These are phyloP conservation scores for Chlamydomonas eustigma DNA, from an alignment of 139 green algal genomes.

Conservation along the genomic window DNA sequence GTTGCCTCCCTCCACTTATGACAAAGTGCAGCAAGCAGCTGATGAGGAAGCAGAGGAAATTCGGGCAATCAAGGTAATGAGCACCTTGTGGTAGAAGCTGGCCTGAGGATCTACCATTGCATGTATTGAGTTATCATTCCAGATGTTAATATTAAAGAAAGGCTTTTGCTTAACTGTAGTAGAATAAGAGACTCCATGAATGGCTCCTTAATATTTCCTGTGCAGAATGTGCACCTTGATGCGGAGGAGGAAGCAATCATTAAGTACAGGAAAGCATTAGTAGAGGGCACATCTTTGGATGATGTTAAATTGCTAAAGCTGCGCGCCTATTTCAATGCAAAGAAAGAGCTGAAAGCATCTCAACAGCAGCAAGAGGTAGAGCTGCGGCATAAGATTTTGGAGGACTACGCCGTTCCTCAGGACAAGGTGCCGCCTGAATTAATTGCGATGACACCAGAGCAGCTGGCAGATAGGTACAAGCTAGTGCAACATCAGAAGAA, in stretches of 20 bases:
- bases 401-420: conserved; percentile 12
- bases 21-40: not conserved
- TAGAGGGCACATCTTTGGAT: conserved; percentile 10
- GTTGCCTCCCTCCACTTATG: not conserved
- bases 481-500: too few relatives aligned
- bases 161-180: too few relatives aligned
- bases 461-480: conserved; percentile 7
- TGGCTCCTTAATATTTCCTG: too few relatives aligned
- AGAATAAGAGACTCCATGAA: too few relatives aligned
- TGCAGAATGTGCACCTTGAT: not conserved
- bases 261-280: not conserved
- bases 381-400: not conserved
- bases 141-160: too few relatives aligned
- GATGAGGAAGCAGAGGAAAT: not conserved
- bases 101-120: too few relatives aligned
- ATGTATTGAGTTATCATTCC: too few relatives aligned
- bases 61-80: not conserved
- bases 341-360: not conserved
- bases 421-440: conserved; percentile 2
- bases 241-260: conserved; percentile 5
- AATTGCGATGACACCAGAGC: conserved; percentile 4
- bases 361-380: not conserved
- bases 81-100: too few relatives aligned
- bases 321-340: conserved; percentile 10
- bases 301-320: conserved; percentile 20